A percentile compares a stretch with the other conserved stretches of the same genome.
phyloP scores from a whole-genome alignment of 805 yeast species.

The Teunomyces gatunensis region DNA sequence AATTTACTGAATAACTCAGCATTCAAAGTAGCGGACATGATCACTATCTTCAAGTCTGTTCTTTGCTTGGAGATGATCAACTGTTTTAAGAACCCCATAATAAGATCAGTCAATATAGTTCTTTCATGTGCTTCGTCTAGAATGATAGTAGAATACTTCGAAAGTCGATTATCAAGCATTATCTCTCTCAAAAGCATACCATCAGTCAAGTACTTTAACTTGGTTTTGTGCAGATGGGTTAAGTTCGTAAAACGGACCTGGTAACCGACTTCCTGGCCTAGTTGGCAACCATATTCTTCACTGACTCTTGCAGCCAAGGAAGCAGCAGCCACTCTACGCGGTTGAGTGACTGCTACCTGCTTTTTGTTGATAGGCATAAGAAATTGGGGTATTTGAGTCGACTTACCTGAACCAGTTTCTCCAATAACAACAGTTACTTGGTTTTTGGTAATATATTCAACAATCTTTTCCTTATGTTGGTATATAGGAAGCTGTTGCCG shows the following conservation, averaged over 20 bases:
- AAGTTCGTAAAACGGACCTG: conserved; percentile 87
- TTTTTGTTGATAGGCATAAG: conserved; percentile 54
- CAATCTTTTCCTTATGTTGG: conserved; percentile 62
- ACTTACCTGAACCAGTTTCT: conserved; percentile 97
- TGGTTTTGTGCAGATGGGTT: conserved; percentile 53
- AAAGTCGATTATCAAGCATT: conserved; percentile 66
- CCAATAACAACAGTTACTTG: conserved; percentile 84
- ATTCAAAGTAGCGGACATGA: conserved; percentile 97
- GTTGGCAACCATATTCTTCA: conserved; percentile 71
- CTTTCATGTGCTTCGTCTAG: conserved; percentile 98
- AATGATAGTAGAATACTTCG: conserved; percentile 69
- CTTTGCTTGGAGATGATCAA: conserved; percentile 49
- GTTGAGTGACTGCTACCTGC: conserved; percentile 89
- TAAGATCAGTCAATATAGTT: conserved; percentile 84
- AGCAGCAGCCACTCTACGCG: conserved; percentile 96
- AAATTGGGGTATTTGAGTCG: conserved; percentile 95
- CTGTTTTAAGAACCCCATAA: conserved; percentile 83
- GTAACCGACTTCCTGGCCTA: conserved; percentile 88
- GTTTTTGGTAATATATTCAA: conserved; percentile 51
- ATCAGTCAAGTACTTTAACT: conserved; percentile 85
- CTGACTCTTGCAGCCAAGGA: conserved; percentile 91
- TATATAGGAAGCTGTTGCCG: conserved; percentile 73
- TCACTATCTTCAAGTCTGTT: conserved; percentile 62
- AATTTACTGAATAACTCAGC: conserved; percentile 83
- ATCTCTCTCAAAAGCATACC: conserved; percentile 95